A percentile compares a stretch with the other conserved stretches of the same genome.
phyloP scores from a whole-genome alignment of 148 eudicot species.

The Amaranthus cruentus region DNA sequence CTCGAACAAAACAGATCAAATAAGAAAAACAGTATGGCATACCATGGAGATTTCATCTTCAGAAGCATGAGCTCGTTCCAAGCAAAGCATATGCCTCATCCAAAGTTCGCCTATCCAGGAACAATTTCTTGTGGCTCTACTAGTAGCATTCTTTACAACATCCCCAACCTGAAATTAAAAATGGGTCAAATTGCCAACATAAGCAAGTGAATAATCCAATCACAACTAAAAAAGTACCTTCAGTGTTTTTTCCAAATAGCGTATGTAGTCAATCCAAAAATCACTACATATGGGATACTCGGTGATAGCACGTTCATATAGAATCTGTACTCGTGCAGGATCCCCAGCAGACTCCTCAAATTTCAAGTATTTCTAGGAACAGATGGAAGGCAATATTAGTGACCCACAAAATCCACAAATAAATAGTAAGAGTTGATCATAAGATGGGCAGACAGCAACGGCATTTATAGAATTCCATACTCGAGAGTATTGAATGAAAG shows the following conservation, averaged over 20 bases:
- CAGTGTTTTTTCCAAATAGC: slow-evolving; percentile 75
- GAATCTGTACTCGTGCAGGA: slow-evolving; percentile 79
- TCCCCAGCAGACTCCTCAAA: slow-evolving; percentile 89
- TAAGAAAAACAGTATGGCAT: slow-evolving; percentile 24
- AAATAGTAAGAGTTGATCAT: not conserved
- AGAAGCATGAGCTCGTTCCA: slow-evolving; percentile 73
- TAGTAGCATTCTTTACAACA: slow-evolving; percentile 42
- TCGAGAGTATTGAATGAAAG: not conserved
- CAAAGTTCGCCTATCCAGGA: slow-evolving; percentile 92
- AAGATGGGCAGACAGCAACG: not conserved
- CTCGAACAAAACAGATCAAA: not conserved
- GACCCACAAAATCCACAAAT: not conserved
- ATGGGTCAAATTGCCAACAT: slow-evolving; percentile 11
- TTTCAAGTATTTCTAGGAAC: slow-evolving; percentile 64
- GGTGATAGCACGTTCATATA: slow-evolving; percentile 84
- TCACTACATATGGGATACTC: slow-evolving; percentile 74
- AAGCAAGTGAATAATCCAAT: slow-evolving; percentile 10
- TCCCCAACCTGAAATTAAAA: slow-evolving; percentile 46
- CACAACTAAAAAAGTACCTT: slow-evolving; percentile 45
- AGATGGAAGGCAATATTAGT: slow-evolving; percentile 3
- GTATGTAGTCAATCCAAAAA: slow-evolving; percentile 86
- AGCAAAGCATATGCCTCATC: slow-evolving; percentile 73
- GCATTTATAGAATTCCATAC: not conserved
- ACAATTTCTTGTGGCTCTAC: slow-evolving; percentile 83
- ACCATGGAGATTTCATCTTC: slow-evolving; percentile 74